These are phyloP conservation scores for Apodospora peruviana DNA, from an alignment of 495 filamentous ascomycete species.

Conservation along the genomic window DNA sequence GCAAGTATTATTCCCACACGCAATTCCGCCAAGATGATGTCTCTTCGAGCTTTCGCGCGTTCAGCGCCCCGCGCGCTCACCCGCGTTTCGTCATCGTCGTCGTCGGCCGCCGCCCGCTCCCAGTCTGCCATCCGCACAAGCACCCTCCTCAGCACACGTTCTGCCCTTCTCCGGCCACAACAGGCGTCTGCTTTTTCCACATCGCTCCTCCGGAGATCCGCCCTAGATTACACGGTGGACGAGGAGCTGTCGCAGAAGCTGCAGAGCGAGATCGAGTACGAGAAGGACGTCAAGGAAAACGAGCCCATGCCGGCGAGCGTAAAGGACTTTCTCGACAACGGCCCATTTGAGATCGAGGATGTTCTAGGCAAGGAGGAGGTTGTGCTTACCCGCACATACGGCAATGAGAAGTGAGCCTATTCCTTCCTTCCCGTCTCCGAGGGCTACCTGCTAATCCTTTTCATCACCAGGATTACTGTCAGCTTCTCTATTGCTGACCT, in stretches of 20 bases:
- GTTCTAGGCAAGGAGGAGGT: slow-evolving; percentile 81
- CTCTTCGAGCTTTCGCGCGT: slow-evolving; percentile 64
- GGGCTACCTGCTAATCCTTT: slow-evolving; percentile 12
- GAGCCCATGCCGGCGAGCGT: slow-evolving; percentile 56
- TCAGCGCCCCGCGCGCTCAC: slow-evolving; percentile 63
- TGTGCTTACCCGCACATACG: slow-evolving; percentile 71
- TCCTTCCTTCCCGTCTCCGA: neutral
- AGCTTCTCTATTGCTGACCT: slow-evolving; percentile 93
- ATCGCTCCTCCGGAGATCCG: slow-evolving; percentile 48
- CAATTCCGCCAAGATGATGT: slow-evolving; percentile 58
- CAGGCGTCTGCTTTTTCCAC: slow-evolving; percentile 70
- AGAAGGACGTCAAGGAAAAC: slow-evolving; percentile 51
- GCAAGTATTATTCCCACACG: slow-evolving; percentile 5
- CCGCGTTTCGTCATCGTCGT: slow-evolving; percentile 49
- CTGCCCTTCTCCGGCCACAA: slow-evolving; percentile 40
- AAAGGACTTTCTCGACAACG: slow-evolving; percentile 68
- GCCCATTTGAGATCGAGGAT: slow-evolving; percentile 69
- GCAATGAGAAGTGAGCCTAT: slow-evolving; percentile 72
- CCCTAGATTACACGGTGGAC: slow-evolving; percentile 46
- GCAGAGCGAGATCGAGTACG: slow-evolving; percentile 66
- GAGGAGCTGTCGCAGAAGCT: slow-evolving; percentile 74
- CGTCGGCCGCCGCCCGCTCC: slow-evolving; percentile 43
- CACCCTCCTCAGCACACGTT: slow-evolving; percentile 25
- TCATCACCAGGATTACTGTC: slow-evolving; percentile 67
- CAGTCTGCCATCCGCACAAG: slow-evolving; percentile 21